phyloP scores from a whole-genome alignment of 257 asterid species.

The Fraxinus cuspidata region DNA sequence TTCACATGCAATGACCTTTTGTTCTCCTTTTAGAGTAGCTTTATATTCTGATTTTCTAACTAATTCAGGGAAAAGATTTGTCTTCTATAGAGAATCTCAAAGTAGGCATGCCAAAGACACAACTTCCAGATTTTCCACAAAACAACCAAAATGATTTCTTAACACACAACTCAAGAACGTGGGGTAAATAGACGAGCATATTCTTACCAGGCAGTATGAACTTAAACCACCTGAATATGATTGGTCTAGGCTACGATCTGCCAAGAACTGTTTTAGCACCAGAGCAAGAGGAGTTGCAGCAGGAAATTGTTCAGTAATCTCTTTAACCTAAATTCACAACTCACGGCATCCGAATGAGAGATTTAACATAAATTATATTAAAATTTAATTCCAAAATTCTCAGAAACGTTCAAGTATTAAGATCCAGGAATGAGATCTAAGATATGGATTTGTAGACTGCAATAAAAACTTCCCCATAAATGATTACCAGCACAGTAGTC shows the following conservation, averaged over 20 bases:
- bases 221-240: slow-evolving; percentile 98
- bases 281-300: slow-evolving; percentile 89
- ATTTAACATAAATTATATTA: not conserved
- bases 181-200: slow-evolving; percentile 21
- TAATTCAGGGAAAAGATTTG: not conserved
- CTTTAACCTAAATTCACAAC: slow-evolving; percentile 70
- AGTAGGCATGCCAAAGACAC: not conserved
- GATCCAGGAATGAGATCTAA: slow-evolving; percentile 13
- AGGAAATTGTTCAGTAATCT: slow-evolving; percentile 87
- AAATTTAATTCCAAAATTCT: slow-evolving; percentile 8
- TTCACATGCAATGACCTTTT: not conserved
- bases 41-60: not conserved
- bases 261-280: slow-evolving; percentile 95
- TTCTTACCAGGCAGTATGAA: slow-evolving; percentile 88
- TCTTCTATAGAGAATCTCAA: not conserved
- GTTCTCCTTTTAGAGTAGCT: not conserved
- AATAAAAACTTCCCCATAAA: slow-evolving; percentile 20
- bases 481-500: slow-evolving; percentile 91
- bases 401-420: slow-evolving; percentile 16
- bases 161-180: not conserved
- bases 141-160: not conserved
- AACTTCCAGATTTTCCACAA: not conserved
- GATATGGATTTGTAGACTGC: not conserved
- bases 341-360: slow-evolving; percentile 19
- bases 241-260: slow-evolving; percentile 96